Conservation (phyloP, 1,139 yeast genomes). For the Sugiyamaella castrensis region DNA sequence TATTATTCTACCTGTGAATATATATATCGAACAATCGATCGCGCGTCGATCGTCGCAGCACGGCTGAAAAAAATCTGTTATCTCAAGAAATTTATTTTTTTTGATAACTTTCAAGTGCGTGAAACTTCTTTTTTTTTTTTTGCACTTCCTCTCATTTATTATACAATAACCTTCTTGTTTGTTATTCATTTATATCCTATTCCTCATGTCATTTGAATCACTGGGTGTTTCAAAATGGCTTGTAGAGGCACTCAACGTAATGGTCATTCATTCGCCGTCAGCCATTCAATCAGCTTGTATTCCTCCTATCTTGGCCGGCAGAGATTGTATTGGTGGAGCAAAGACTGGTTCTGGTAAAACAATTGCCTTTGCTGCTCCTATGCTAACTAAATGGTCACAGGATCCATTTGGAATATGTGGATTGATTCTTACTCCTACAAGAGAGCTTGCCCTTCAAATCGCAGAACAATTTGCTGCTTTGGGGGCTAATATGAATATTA, state of each 20-base stretch:
- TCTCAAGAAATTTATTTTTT: too few relatives aligned
- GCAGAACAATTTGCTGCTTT: conserved; percentile 95
- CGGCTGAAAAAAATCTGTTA: too few relatives aligned
- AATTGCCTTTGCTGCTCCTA: conserved; percentile 95
- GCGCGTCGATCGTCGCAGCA: too few relatives aligned
- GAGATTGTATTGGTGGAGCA: conserved; percentile 97
- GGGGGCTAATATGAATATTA: conserved; percentile 84
- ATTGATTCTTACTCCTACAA: conserved; percentile 82
- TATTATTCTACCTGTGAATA: too few relatives aligned
- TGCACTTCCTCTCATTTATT: too few relatives aligned
- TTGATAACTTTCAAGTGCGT: too few relatives aligned
- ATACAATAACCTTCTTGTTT: too few relatives aligned
- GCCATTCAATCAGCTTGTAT: conserved; percentile 85
- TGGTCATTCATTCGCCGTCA: conserved; percentile 83
- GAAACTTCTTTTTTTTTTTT: too few relatives aligned
- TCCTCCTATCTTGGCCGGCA: conserved; percentile 76
- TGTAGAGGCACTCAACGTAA: conserved; percentile 69
- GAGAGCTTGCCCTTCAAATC: conserved; percentile 93
- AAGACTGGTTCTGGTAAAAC: conserved; percentile 98
- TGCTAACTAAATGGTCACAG: conserved; percentile 89
- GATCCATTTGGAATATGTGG: conserved; percentile 95
- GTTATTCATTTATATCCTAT: too few relatives aligned
- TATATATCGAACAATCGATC: too few relatives aligned
- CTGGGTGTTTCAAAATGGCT: conserved; percentile 88
- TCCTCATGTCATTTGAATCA: conserved; percentile 46